A percentile compares a stretch with the other conserved stretches of the same genome.
These are phyloP conservation scores for Aspergillus intermedius DNA, from an alignment of 2,329 filamentous ascomycete species.

Conservation along the genomic window DNA sequence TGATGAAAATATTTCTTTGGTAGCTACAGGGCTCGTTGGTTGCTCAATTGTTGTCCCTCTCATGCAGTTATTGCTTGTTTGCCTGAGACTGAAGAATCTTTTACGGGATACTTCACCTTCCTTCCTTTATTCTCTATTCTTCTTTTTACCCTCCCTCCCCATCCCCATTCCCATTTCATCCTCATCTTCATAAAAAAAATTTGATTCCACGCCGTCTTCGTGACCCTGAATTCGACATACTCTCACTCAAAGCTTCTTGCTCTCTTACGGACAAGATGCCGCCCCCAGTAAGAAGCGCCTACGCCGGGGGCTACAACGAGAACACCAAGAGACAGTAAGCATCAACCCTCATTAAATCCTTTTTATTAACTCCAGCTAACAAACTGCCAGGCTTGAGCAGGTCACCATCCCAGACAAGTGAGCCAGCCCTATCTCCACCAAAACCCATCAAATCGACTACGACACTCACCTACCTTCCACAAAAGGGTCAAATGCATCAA, in stretches of 20 bases:
- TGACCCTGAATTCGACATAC: no score
- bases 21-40: no score
- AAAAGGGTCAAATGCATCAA: slow-evolving; percentile 42
- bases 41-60: no score
- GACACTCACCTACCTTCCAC: background rate
- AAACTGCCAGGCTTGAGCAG: slow-evolving; percentile 18
- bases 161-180: background rate
- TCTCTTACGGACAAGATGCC: slow-evolving; percentile 6
- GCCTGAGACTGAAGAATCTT: no score
- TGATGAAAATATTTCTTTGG: no score
- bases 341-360: background rate
- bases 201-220: background rate
- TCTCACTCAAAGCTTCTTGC: background rate
- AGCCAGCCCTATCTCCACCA: slow-evolving; percentile 5
- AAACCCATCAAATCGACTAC: slow-evolving; percentile 2
- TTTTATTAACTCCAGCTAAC: background rate
- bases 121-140: background rate
- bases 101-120: background rate
- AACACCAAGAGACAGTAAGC: slow-evolving; percentile 18
- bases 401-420: slow-evolving; percentile 28
- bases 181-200: background rate
- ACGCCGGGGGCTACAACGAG: slow-evolving; percentile 20
- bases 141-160: background rate
- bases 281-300: slow-evolving; percentile 12
- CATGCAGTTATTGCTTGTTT: no score